Evolutionary conservation across 352 stramenopile species (phyloP).

Genomic region (Globisporangium barbulae): DNA sequence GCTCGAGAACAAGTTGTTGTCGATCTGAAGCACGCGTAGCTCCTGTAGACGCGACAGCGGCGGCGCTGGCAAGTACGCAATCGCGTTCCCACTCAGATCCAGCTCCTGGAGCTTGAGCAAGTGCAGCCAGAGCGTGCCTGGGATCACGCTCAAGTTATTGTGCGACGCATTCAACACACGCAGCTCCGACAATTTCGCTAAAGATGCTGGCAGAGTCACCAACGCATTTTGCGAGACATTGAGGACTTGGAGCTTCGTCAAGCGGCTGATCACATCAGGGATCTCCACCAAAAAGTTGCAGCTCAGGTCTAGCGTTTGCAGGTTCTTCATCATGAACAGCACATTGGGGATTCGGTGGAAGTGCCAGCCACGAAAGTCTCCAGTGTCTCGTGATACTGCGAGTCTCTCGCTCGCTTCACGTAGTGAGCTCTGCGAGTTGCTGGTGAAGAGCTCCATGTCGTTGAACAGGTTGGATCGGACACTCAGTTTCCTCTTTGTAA

Average conservation of each 20-base stretch:
- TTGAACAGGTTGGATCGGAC: slow-evolving; percentile 18
- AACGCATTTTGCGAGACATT: slow-evolving; percentile 63
- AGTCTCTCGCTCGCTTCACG: background rate
- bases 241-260: slow-evolving; percentile 39
- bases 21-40: slow-evolving; percentile 15
- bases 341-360: slow-evolving; percentile 33
- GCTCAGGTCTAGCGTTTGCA: slow-evolving; percentile 44
- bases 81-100: slow-evolving; percentile 29
- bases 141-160: slow-evolving; percentile 49
- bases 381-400: background rate
- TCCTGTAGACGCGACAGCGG: slow-evolving; percentile 10
- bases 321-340: slow-evolving; percentile 28
- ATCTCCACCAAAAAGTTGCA: slow-evolving; percentile 49
- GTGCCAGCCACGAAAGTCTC: slow-evolving; percentile 1
- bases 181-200: slow-evolving; percentile 31
- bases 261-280: slow-evolving; percentile 27
- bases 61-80: slow-evolving; percentile 10
- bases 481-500: slow-evolving; percentile 34
- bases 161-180: slow-evolving; percentile 42
- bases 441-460: slow-evolving; percentile 8
- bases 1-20: slow-evolving; percentile 31
- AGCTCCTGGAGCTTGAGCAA: slow-evolving; percentile 32
- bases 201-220: slow-evolving; percentile 27
- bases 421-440: slow-evolving; percentile 23
- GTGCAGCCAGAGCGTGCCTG: slow-evolving; percentile 21